Conservation (phyloP, 352 stramenopile species). For the Pythium volutum region DNA sequence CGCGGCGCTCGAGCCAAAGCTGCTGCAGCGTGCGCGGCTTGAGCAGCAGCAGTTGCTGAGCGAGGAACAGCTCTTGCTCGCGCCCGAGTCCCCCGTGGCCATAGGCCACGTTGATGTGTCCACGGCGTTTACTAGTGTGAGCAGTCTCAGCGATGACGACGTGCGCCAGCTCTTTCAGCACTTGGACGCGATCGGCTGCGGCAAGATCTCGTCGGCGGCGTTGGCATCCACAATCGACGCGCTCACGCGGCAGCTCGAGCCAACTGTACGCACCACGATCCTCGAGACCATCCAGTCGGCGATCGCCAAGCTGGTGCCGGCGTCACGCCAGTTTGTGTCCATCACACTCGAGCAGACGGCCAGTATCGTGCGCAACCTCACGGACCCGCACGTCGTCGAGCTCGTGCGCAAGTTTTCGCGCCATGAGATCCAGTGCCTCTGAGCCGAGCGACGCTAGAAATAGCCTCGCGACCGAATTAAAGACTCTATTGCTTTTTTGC, state of each 20-base stretch:
- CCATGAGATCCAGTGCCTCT: conserved; percentile 63
- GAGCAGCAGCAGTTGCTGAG: conserved; percentile 11
- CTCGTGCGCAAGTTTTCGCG: conserved; percentile 47
- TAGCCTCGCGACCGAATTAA: not conserved
- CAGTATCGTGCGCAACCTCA: conserved; percentile 36
- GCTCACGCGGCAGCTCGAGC: conserved; percentile 43
- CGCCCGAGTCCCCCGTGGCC: conserved; percentile 7
- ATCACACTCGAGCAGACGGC: conserved; percentile 36
- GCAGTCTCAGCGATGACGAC: conserved; percentile 14
- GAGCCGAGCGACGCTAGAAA: conserved; percentile 10
- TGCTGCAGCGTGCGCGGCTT: conserved; percentile 4
- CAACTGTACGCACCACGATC: not conserved
- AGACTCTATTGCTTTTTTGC: not conserved
- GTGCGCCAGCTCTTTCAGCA: conserved; percentile 43
- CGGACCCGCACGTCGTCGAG: conserved; percentile 33
- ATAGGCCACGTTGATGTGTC: not conserved
- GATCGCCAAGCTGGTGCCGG: conserved; percentile 26
- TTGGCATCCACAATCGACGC: conserved; percentile 35
- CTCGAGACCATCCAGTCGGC: conserved; percentile 1
- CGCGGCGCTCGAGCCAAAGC: conserved; percentile 17
- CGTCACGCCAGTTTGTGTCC: conserved; percentile 20
- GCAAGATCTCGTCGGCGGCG: conserved; percentile 42
- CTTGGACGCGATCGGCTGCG: conserved; percentile 45
- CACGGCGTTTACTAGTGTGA: not conserved
- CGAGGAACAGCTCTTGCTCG: conserved; percentile 1